Percentiles rank a stretch among this genome's conserved stretches.
These are phyloP conservation scores for Macadamia tetraphylla DNA, from an alignment of 164 flowering plant species.

Conservation along the genomic window DNA sequence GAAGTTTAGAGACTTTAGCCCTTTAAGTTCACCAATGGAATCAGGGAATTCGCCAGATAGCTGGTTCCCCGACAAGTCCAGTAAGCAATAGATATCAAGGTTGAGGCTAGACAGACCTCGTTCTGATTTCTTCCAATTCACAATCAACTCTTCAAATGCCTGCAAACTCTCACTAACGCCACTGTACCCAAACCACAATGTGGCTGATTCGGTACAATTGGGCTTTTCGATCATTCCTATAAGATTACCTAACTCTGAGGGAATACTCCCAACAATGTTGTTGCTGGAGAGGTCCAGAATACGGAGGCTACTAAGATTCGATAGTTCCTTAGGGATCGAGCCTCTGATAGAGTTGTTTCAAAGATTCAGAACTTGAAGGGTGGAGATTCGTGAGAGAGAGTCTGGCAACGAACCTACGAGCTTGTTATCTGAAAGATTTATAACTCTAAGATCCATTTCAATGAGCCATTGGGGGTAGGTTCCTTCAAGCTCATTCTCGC, in stretches of 20 bases:
- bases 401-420: constrained; percentile 32
- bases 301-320: constrained; percentile 29
- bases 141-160: constrained; percentile 9
- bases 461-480: constrained; percentile 13
- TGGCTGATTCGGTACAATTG: background rate
- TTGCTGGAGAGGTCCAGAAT: constrained; percentile 47
- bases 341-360: constrained; percentile 40
- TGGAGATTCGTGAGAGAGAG: constrained; percentile 28
- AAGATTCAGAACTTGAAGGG: constrained; percentile 40
- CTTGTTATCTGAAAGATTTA: constrained; percentile 18
- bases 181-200: constrained; percentile 17
- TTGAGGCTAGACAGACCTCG: constrained; percentile 31
- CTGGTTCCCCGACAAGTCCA: constrained; percentile 44
- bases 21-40: constrained; percentile 34
- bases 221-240: constrained; percentile 35
- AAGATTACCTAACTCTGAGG: constrained; percentile 26
- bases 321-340: constrained; percentile 21
- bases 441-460: constrained; percentile 27
- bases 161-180: constrained; percentile 6
- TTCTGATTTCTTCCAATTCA: constrained; percentile 46
- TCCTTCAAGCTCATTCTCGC: constrained; percentile 22
- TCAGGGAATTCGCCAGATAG: constrained; percentile 41
- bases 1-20: constrained; percentile 39
- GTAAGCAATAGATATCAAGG: constrained; percentile 34
- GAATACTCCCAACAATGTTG: constrained; percentile 32